Conservation (phyloP, 2,329 filamentous ascomycete genomes). For the Calonectria pauciramosa region DNA sequence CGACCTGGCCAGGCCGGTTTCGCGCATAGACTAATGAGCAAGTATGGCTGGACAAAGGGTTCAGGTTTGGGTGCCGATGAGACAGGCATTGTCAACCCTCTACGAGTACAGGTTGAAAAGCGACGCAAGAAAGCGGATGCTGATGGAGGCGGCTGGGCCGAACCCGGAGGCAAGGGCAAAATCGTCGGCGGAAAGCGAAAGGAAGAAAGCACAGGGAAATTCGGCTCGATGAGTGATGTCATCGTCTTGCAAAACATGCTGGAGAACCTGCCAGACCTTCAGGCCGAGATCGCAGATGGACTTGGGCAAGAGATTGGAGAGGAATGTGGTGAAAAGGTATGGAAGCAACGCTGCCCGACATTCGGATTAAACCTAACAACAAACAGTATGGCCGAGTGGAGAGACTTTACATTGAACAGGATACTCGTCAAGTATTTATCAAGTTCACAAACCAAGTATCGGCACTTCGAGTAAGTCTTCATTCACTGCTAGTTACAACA, state of each 20-base stretch:
- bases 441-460: conserved; percentile 91
- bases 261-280: conserved; percentile 81
- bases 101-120: conserved; percentile 89
- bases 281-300: conserved; percentile 80
- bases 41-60: conserved; percentile 94
- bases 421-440: conserved; percentile 83
- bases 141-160: conserved; percentile 83
- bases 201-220: conserved; percentile 59
- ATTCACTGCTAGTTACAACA: neutral
- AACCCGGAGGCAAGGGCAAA: conserved; percentile 78
- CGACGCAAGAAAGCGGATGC: conserved; percentile 83
- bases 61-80: conserved; percentile 86
- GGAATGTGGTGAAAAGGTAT: conserved; percentile 85
- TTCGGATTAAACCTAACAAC: conserved; percentile 29
- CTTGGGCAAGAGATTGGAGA: conserved; percentile 96
- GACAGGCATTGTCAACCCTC: conserved; percentile 86
- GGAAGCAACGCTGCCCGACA: neutral
- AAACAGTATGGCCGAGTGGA: conserved; percentile 84
- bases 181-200: conserved; percentile 84
- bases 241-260: conserved; percentile 89
- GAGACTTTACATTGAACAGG: conserved; percentile 79
- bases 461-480: conserved; percentile 79
- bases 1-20: conserved; percentile 87
- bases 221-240: conserved; percentile 84
- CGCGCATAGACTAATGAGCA: conserved; percentile 88